phyloP scores from a whole-genome alignment of 805 yeast species.

The Lachancea sp. region DNA sequence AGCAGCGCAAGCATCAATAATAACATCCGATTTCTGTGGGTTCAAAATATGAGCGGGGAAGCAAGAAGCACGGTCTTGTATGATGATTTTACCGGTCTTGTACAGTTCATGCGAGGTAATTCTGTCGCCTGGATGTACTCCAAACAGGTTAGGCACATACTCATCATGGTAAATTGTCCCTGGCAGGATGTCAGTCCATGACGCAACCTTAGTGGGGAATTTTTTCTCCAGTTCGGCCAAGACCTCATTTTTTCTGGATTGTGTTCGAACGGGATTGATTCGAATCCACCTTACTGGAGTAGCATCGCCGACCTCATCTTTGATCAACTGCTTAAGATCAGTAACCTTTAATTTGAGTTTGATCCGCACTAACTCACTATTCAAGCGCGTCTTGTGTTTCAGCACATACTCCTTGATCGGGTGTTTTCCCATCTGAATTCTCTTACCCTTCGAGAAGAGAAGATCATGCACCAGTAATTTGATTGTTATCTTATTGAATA shows the following conservation, averaged over 20 bases:
- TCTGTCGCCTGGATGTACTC: conserved; percentile 70
- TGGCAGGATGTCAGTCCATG: conserved; percentile 38
- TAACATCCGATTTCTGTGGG: conserved; percentile 51
- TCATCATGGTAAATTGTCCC: conserved; percentile 69
- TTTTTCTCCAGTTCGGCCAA: conserved; percentile 25
- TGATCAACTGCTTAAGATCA: conserved; percentile 45
- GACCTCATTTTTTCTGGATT: conserved; percentile 25
- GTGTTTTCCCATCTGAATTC: conserved; percentile 85
- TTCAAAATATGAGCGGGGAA: conserved; percentile 84
- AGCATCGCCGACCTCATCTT: conserved; percentile 43
- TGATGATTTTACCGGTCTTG: conserved; percentile 68
- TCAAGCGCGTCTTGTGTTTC: conserved; percentile 70
- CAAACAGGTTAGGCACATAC: conserved; percentile 69
- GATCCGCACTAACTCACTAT: conserved; percentile 73
- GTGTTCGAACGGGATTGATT: conserved; percentile 55
- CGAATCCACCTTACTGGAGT: conserved; percentile 81
- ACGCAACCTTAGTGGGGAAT: conserved; percentile 41
- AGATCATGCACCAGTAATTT: conserved; percentile 75
- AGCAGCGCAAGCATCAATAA: conserved; percentile 94
- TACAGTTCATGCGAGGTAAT: conserved; percentile 66
- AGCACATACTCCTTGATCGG: conserved; percentile 77
- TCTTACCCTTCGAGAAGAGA: conserved; percentile 62
- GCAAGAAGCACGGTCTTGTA: conserved; percentile 95
- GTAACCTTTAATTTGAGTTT: conserved; percentile 66
- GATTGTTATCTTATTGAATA: conserved; percentile 35